Evolutionary conservation across 176 grass and related monocot genomes (phyloP).

Genomic region (Aegilops bicornis): DNA sequence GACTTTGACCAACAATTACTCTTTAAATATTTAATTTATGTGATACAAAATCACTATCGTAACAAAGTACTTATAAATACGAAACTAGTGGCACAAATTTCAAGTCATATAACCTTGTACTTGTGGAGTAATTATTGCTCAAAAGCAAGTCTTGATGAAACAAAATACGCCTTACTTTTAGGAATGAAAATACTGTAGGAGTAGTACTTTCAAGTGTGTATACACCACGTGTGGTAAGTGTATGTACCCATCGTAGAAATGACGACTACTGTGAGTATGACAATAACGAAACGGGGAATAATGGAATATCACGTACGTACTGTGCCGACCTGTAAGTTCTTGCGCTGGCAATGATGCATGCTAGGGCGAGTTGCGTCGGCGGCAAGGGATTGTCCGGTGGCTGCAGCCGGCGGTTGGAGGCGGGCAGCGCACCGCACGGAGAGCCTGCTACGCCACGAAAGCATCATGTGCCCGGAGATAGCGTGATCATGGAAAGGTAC

Average conservation of each 20-base stretch:
- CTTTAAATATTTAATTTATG: too few relatives aligned
- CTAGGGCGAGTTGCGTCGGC: slow-evolving; percentile 21
- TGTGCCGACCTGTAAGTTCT: background rate
- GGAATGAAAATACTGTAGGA: too few relatives aligned
- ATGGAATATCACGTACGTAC: background rate
- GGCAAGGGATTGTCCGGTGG: slow-evolving; percentile 28
- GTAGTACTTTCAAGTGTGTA: too few relatives aligned
- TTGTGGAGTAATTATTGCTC: too few relatives aligned
- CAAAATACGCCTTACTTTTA: too few relatives aligned
- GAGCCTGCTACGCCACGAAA: slow-evolving; percentile 52
- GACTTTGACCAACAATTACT: too few relatives aligned
- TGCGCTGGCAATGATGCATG: slow-evolving; percentile 29
- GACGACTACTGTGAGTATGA: too few relatives aligned
- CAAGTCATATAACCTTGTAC: too few relatives aligned
- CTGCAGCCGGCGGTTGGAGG: background rate
- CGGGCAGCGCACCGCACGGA: background rate
- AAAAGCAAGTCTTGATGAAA: too few relatives aligned
- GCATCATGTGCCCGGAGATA: slow-evolving; percentile 35
- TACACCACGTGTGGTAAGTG: background rate
- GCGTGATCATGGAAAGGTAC: background rate
- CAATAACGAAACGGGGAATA: background rate
- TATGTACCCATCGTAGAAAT: background rate
- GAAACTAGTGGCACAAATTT: too few relatives aligned
- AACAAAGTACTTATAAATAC: too few relatives aligned
- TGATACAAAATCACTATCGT: too few relatives aligned